Percentiles rank a stretch among this genome's conserved stretches.
phyloP scores from a whole-genome alignment of 73 alveolate genomes.

The Urostyla sp. region DNA sequence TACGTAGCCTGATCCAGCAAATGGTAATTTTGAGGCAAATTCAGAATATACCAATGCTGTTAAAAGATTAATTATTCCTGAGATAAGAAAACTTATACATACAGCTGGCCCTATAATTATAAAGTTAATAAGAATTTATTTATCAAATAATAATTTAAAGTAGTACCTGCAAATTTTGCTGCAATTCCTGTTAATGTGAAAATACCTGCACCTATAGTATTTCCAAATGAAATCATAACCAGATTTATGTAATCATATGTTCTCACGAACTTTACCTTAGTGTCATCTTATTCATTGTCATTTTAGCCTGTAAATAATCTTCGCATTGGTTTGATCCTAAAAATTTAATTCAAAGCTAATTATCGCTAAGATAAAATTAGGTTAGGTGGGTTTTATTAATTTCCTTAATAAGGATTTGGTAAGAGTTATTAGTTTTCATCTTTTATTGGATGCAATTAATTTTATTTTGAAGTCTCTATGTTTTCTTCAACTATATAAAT shows the following conservation, averaged over 20 bases:
- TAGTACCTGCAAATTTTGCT: constrained; percentile 63
- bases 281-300: not conserved
- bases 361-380: too few relatives aligned
- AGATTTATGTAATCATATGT: not conserved
- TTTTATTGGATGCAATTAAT: not conserved
- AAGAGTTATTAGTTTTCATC: not conserved
- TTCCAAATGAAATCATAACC: constrained; percentile 65
- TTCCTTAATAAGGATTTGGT: not conserved
- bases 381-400: too few relatives aligned
- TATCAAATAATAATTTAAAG: too few relatives aligned
- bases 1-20: constrained; percentile 57
- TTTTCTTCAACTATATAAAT: too few relatives aligned
- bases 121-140: too few relatives aligned
- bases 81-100: constrained; percentile 40
- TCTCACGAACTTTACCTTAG: not conserved
- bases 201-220: constrained; percentile 70
- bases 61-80: constrained; percentile 26
- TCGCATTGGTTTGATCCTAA: constrained; percentile 9
- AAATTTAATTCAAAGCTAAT: not conserved
- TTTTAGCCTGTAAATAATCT: not conserved
- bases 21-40: constrained; percentile 59
- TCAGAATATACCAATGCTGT: constrained; percentile 64
- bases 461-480: not conserved
- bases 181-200: constrained; percentile 69
- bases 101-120: constrained; percentile 20